Evolutionary conservation across 345 rosid genomes (phyloP), one percentile per base, ranked within the genome.

Genomic region (Nasturtium officinale): DNA sequence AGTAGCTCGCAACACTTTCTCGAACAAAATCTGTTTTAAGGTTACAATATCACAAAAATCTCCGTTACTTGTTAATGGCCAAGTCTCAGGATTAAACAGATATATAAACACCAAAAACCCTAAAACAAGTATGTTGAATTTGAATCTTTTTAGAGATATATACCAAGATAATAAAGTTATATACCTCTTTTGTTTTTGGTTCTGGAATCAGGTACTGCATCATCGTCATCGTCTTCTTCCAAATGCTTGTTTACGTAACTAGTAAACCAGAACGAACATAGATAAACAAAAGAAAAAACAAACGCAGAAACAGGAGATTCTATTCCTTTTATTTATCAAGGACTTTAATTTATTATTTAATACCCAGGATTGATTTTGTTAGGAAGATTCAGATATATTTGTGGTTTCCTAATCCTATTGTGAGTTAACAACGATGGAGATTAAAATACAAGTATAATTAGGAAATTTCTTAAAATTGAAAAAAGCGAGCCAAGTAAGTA

Each of bases 11-110:
- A 83, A 68, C n/a, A 70, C 78, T 54, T 85, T 82, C 73, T 91
- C 90, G 65, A 83, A 89, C 74, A 87, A 67, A 67, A 89, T 73
- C 96, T 91, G 84, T 43, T 30, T 62, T 33, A 17, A 18, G 13
- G 29, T n/a, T 23, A 47, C 6, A 43, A 29, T 8, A 21, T 18
- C 25, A 23, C 45, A 61, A 55, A 42, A 45, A 16, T 17, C 23
- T 52, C 30, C 4, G 3, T 25, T 52, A 52, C 57, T 43, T 43
- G 47, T n/a, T n/a, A n/a, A n/a, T n/a, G n/a, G n/a, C 47, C 5
- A n/a, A 42, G 46, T 42, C 46, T 42, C 16, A 42, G 17, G 46
- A 13, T 5, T 42, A 42, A 42, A 38, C 45, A 38, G n/a, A 38
- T 38, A 38, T 15, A 42, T 42, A 15, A 13, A 42, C 13, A 18